phyloP scores from a whole-genome alignment of 768 basidiomycete species.

The Dacryopinax primogenitus region DNA sequence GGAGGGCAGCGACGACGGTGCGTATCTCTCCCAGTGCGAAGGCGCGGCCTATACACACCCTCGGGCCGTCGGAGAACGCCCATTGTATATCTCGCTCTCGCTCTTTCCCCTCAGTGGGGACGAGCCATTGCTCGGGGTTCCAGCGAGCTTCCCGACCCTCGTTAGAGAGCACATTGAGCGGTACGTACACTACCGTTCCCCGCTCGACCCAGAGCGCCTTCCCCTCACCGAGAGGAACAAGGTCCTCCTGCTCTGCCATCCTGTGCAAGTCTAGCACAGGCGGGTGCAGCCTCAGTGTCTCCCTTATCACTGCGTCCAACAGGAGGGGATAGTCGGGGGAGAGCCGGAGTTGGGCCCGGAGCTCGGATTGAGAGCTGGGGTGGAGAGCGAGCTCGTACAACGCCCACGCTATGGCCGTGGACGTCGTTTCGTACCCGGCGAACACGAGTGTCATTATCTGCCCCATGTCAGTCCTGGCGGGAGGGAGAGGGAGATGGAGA shows the following conservation, averaged over 20 bases:
- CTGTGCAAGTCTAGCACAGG: constrained; percentile 55
- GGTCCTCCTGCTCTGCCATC: constrained; percentile 35
- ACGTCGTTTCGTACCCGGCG: constrained; percentile 34
- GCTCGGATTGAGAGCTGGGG: constrained; percentile 38
- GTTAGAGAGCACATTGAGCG: constrained; percentile 38
- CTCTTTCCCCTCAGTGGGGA: constrained; percentile 8
- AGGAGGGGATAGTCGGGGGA: constrained; percentile 39
- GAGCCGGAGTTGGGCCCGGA: constrained; percentile 43
- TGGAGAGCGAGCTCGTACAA: constrained; percentile 48
- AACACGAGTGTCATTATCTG: constrained; percentile 21
- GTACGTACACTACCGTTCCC: constrained; percentile 44
- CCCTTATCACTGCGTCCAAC: constrained; percentile 48
- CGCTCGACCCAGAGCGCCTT: constrained; percentile 39
- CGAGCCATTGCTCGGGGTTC: constrained; percentile 41
- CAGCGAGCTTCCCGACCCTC: not conserved
- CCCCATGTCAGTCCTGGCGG: not conserved
- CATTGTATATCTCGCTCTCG: not conserved
- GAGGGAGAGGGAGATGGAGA: not conserved
- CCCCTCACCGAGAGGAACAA: constrained; percentile 42
- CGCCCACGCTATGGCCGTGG: constrained; percentile 39
- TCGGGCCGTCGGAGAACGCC: constrained; percentile 32
- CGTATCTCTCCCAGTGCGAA: constrained; percentile 46
- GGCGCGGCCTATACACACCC: constrained; percentile 46
- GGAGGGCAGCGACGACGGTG: constrained; percentile 38
- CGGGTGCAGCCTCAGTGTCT: constrained; percentile 49